phyloP scores from a whole-genome alignment of 305 asterid species.

The Galium porrigens region DNA sequence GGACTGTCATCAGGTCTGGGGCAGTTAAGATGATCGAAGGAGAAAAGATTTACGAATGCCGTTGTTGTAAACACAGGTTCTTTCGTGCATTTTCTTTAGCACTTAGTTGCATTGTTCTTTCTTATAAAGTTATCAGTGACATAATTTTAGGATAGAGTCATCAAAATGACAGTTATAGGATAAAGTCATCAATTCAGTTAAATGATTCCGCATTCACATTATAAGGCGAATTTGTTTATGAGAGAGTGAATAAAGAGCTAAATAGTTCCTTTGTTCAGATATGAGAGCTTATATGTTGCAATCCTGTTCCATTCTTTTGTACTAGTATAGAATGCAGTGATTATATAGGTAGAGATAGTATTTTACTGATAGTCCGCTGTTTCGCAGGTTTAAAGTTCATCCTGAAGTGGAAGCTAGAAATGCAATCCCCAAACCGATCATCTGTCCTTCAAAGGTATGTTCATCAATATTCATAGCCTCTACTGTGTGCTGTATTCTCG shows the following conservation, averaged over 20 bases:
- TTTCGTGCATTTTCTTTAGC: background rate
- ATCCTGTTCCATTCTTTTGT: background rate
- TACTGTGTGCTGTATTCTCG: background rate
- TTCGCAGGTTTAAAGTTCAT: constrained; percentile 62
- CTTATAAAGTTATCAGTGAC: background rate
- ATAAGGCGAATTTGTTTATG: background rate
- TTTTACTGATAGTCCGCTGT: background rate
- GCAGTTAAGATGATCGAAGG: constrained; percentile 95
- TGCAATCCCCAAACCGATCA: constrained; percentile 52
- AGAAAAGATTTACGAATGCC: constrained; percentile 68
- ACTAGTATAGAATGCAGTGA: background rate
- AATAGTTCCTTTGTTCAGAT: background rate
- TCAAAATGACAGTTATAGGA: background rate
- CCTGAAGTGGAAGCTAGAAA: constrained; percentile 91
- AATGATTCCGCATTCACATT: background rate
- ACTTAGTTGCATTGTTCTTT: background rate
- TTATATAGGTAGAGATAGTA: background rate
- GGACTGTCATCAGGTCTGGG: constrained; percentile 90
- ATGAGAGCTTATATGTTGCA: background rate
- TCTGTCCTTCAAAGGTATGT: constrained; percentile 78
- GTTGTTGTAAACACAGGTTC: constrained; percentile 75
- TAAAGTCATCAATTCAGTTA: background rate
- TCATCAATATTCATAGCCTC: constrained; percentile 7
- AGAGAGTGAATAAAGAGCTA: background rate
- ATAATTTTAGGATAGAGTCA: background rate